Evolutionary conservation across 805 yeast genomes (phyloP).

Genomic region (Ogataea corticis): DNA sequence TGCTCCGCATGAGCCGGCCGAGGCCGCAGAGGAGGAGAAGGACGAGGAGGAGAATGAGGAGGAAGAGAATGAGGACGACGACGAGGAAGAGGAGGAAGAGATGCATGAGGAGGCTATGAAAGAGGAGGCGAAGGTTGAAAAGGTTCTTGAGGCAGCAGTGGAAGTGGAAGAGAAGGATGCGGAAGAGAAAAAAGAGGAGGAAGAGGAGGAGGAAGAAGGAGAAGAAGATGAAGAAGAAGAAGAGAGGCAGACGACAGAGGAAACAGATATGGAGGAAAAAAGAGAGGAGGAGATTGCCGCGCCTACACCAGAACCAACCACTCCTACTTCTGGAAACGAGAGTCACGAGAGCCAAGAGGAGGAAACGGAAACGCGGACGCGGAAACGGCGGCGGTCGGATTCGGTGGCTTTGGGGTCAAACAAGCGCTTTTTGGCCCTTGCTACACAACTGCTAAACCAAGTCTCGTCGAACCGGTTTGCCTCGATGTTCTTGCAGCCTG

Average conservation of each 20-base stretch:
- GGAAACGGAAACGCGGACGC: constrained; percentile 3
- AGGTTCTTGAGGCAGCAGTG: constrained; percentile 9
- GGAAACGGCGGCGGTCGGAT: constrained; percentile 25
- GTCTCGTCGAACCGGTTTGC: constrained; percentile 72
- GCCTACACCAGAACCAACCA: constrained; percentile 24
- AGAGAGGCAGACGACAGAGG: not conserved
- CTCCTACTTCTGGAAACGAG: constrained; percentile 13
- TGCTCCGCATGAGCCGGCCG: constrained; percentile 13
- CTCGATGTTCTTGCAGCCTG: constrained; percentile 72
- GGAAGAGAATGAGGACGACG: constrained; percentile 5
- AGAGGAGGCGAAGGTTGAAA: constrained; percentile 4
- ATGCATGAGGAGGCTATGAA: constrained; percentile 8
- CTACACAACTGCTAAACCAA: constrained; percentile 60
- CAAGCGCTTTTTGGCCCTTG: constrained; percentile 61
- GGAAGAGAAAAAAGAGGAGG: constrained; percentile 9
- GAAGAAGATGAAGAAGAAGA: constrained; percentile 2
- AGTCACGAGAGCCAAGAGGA: constrained; percentile 12
- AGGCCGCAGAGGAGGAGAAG: constrained; percentile 10
- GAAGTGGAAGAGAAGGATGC: constrained; percentile 10
- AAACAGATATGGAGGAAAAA: not conserved
- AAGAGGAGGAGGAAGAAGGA: constrained; percentile 6
- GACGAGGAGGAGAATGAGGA: constrained; percentile 5
- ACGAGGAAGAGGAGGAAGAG: constrained; percentile 5
- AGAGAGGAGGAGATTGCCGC: constrained; percentile 15
- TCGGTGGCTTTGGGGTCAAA: constrained; percentile 24